phyloP scores from a whole-genome alignment of 2,329 filamentous ascomycete genomes.

The Chaetoscypha palmicola region DNA sequence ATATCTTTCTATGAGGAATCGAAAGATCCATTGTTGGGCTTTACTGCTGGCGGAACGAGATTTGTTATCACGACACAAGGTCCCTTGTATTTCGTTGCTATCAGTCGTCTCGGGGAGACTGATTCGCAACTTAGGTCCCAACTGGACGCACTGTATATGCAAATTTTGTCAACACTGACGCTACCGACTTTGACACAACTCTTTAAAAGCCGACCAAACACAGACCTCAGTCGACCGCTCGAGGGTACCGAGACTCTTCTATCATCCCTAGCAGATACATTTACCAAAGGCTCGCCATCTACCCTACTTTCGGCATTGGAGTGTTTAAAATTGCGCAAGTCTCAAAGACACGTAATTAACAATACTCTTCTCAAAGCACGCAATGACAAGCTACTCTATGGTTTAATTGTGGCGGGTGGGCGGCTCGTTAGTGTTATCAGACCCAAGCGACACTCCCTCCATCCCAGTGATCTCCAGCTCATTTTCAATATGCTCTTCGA shows the following conservation, averaged over 20 bases:
- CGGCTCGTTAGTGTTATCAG: slow-evolving; percentile 90
- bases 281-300: slow-evolving; percentile 86
- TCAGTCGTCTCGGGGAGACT: slow-evolving; percentile 87
- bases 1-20: slow-evolving; percentile 91
- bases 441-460: slow-evolving; percentile 88
- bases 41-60: slow-evolving; percentile 77
- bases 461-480: slow-evolving; percentile 89
- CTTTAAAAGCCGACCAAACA: slow-evolving; percentile 86
- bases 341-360: slow-evolving; percentile 79
- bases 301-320: slow-evolving; percentile 84
- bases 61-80: slow-evolving; percentile 84
- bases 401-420: slow-evolving; percentile 85
- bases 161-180: slow-evolving; percentile 91
- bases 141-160: slow-evolving; percentile 93
- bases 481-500: slow-evolving; percentile 99
- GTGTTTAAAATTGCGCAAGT: slow-evolving; percentile 85
- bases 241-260: slow-evolving; percentile 87
- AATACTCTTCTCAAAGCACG: slow-evolving; percentile 75
- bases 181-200: slow-evolving; percentile 79
- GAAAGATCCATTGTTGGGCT: slow-evolving; percentile 70
- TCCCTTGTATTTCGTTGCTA: slow-evolving; percentile 85
- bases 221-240: slow-evolving; percentile 80
- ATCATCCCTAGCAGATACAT: slow-evolving; percentile 87
- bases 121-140: slow-evolving; percentile 81
- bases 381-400: slow-evolving; percentile 77